These are phyloP conservation scores for Penicillium maclennaniae DNA, from an alignment of 495 filamentous ascomycete species.

Conservation along the genomic window DNA sequence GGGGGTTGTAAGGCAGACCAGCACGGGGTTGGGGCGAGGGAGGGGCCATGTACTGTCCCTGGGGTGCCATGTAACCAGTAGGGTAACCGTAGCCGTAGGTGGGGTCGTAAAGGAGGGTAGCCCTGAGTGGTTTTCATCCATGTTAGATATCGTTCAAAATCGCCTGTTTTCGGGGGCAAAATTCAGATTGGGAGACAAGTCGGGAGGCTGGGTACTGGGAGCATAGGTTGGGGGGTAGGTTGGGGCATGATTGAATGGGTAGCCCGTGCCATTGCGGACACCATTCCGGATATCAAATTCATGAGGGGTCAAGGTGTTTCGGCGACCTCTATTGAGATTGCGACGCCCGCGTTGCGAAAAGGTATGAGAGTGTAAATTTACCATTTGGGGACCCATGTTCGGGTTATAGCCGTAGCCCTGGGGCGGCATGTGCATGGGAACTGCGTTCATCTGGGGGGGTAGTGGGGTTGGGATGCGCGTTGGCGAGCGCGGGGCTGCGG, in stretches of 20 bases:
- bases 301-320: not conserved
- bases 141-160: constrained; percentile 75
- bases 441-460: constrained; percentile 67
- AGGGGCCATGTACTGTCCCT: constrained; percentile 47
- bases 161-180: constrained; percentile 63
- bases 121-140: constrained; percentile 52
- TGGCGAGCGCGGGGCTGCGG: constrained; percentile 69
- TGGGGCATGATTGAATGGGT: not conserved
- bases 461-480: constrained; percentile 53
- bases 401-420: constrained; percentile 60
- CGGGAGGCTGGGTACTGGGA: constrained; percentile 5
- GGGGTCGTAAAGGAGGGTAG: constrained; percentile 45
- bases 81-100: constrained; percentile 48
- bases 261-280: not conserved
- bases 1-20: constrained; percentile 51
- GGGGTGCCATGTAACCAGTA: constrained; percentile 40
- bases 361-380: constrained; percentile 51
- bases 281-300: not conserved
- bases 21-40: constrained; percentile 49
- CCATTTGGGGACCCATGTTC: constrained; percentile 59
- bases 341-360: constrained; percentile 27
- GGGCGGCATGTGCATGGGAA: constrained; percentile 53
- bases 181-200: constrained; percentile 53
- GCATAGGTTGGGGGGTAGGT: not conserved
- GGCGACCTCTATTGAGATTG: constrained; percentile 1